These are phyloP conservation scores for Emydomyces testavorans DNA, from an alignment of 2,329 filamentous ascomycete species.

Conservation along the genomic window DNA sequence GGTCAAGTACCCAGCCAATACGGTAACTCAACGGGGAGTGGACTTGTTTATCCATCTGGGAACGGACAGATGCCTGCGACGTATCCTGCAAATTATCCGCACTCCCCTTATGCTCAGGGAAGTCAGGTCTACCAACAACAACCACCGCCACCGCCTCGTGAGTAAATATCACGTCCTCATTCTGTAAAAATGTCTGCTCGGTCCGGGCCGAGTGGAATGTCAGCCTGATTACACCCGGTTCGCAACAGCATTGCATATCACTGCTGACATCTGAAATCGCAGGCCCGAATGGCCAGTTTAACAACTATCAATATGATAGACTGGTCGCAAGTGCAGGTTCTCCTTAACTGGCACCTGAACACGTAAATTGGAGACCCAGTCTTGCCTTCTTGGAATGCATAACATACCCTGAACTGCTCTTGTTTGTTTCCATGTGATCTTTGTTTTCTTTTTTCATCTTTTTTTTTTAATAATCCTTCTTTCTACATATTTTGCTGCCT, in stretches of 20 bases:
- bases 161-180: slow-evolving; percentile 29
- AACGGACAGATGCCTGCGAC: slow-evolving; percentile 37
- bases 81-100: slow-evolving; percentile 39
- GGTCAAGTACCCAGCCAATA: slow-evolving; percentile 51
- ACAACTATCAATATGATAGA: slow-evolving; percentile 21
- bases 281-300: slow-evolving; percentile 24
- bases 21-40: slow-evolving; percentile 43
- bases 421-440: neutral
- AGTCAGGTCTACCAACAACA: slow-evolving; percentile 39
- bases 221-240: slow-evolving; percentile 15
- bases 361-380: neutral
- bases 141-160: slow-evolving; percentile 29
- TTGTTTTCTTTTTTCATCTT: too few relatives aligned
- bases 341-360: neutral
- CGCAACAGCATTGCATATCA: slow-evolving; percentile 16
- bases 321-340: neutral
- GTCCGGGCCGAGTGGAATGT: neutral
- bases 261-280: slow-evolving; percentile 22
- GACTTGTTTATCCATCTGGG: slow-evolving; percentile 38
- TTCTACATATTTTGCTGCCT: slow-evolving; percentile 6
- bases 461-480: slow-evolving; percentile 9
- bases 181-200: slow-evolving; percentile 3
- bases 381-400: neutral
- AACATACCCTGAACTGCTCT: slow-evolving; percentile 10
- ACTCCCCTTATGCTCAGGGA: slow-evolving; percentile 41